These are phyloP conservation scores for Pseudogymnoascus sp. DNA, from an alignment of 2,329 filamentous ascomycete species.

Conservation along the genomic window DNA sequence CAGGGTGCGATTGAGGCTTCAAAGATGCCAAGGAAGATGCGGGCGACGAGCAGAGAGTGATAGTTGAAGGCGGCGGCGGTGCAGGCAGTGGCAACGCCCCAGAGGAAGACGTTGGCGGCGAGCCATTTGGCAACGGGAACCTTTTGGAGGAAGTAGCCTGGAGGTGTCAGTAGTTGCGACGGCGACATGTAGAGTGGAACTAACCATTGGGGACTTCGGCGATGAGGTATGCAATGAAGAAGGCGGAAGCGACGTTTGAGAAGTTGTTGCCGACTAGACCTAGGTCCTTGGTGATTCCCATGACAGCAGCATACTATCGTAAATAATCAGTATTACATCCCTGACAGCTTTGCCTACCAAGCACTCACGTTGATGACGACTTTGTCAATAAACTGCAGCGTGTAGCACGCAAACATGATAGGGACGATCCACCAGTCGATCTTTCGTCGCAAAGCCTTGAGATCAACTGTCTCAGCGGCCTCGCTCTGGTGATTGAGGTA, in stretches of 20 bases:
- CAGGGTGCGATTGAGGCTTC: constrained; percentile 55
- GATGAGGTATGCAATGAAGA: constrained; percentile 56
- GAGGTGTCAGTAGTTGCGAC: neutral
- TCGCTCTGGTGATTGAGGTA: constrained; percentile 33
- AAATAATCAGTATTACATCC: neutral
- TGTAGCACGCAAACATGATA: constrained; percentile 56
- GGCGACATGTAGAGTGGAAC: constrained; percentile 18
- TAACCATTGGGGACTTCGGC: constrained; percentile 55
- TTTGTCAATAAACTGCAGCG: constrained; percentile 60
- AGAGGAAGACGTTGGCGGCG: constrained; percentile 50
- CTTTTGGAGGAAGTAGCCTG: constrained; percentile 53
- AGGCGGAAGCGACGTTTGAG: constrained; percentile 54
- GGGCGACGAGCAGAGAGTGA: constrained; percentile 45
- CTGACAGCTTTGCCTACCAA: neutral
- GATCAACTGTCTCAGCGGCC: constrained; percentile 32
- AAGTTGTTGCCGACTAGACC: constrained; percentile 54
- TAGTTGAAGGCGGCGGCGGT: constrained; percentile 50
- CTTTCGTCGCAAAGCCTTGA: constrained; percentile 45
- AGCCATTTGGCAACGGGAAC: constrained; percentile 57
- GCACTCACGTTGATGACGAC: constrained; percentile 53
- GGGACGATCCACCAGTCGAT: constrained; percentile 56
- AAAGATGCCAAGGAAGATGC: constrained; percentile 55
- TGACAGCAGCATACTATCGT: constrained; percentile 56
- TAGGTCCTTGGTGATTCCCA: constrained; percentile 53
- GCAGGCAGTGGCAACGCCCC: constrained; percentile 51